phyloP scores from a whole-genome alignment of 176 grass and related monocot species.

The Puya raimondii region DNA sequence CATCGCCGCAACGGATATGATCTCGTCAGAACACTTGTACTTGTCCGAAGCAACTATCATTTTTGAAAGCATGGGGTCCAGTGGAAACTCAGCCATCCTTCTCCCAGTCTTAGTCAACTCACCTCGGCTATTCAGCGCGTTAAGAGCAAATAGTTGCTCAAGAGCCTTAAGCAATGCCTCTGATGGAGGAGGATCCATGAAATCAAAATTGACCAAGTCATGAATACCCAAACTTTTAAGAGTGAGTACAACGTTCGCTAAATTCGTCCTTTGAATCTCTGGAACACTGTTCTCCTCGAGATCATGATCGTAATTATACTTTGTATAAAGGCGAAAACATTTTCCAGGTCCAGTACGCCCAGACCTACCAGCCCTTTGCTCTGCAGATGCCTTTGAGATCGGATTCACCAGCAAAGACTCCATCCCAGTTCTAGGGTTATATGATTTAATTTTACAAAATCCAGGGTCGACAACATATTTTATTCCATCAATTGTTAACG shows the following conservation, averaged over 20 bases:
- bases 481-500: slow-evolving; percentile 93
- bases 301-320: slow-evolving; percentile 85
- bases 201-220: slow-evolving; percentile 97
- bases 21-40: slow-evolving; percentile 82
- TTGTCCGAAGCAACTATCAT: slow-evolving; percentile 84
- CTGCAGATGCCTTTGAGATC: slow-evolving; percentile 90
- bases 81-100: slow-evolving; percentile 90
- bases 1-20: slow-evolving; percentile 76
- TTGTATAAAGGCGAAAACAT: slow-evolving; percentile 83
- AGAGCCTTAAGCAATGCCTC: slow-evolving; percentile 80
- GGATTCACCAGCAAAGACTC: slow-evolving; percentile 82
- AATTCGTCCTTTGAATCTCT: slow-evolving; percentile 84
- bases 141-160: slow-evolving; percentile 94
- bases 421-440: slow-evolving; percentile 84
- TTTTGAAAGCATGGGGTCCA: slow-evolving; percentile 94
- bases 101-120: slow-evolving; percentile 94
- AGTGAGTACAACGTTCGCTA: slow-evolving; percentile 89
- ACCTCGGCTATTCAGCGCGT: slow-evolving; percentile 73
- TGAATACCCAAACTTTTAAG: slow-evolving; percentile 90
- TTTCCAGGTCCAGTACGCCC: slow-evolving; percentile 91
- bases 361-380: slow-evolving; percentile 85
- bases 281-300: slow-evolving; percentile 85
- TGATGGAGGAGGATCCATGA: slow-evolving; percentile 91
- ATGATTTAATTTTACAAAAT: slow-evolving; percentile 92
- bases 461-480: slow-evolving; percentile 95